A percentile compares a stretch with the other conserved stretches of the same genome.
These are phyloP conservation scores for Diversispora eburnea DNA, from an alignment of 192 early-diverging fungal species.

Conservation along the genomic window DNA sequence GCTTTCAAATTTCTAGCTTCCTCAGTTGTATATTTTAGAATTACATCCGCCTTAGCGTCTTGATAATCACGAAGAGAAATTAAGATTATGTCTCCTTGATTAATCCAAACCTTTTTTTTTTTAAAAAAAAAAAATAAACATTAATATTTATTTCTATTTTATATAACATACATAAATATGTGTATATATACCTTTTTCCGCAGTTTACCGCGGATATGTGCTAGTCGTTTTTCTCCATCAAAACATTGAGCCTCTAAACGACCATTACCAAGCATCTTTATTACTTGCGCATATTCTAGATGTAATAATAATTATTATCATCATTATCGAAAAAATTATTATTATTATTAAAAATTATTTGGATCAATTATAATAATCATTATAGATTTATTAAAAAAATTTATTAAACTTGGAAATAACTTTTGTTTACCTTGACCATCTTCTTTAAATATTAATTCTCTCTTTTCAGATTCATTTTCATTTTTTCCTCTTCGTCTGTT, in stretches of 20 bases:
- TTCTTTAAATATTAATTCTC: conserved; percentile 96
- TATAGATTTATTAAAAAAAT: no score
- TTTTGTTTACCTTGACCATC: conserved; percentile 76
- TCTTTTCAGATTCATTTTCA: conserved; percentile 91
- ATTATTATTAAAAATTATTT: not conserved
- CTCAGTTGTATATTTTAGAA: conserved; percentile 93
- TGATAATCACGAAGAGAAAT: conserved; percentile 89
- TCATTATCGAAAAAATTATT: not conserved
- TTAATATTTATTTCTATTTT: not conserved
- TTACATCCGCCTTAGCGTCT: conserved; percentile 90
- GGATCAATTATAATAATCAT: no score
- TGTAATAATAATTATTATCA: no score
- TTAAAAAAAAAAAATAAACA: not conserved
- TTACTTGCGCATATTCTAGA: conserved; percentile 87
- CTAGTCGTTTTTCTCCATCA: conserved; percentile 86
- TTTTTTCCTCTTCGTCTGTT: conserved; percentile 94
- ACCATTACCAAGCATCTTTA: conserved; percentile 96
- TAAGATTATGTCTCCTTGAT: conserved; percentile 86
- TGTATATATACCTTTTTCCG: conserved; percentile 78
- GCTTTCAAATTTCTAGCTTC: conserved; percentile 90
- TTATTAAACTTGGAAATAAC: not conserved
- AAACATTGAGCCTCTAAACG: conserved; percentile 87
- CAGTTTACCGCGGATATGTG: conserved; percentile 96
- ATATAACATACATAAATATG: not conserved
- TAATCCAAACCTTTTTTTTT: conserved; percentile 70